Base-by-base conservation (phyloP, 768 basidiomycete species). In the Amanita thiersii region DNA sequence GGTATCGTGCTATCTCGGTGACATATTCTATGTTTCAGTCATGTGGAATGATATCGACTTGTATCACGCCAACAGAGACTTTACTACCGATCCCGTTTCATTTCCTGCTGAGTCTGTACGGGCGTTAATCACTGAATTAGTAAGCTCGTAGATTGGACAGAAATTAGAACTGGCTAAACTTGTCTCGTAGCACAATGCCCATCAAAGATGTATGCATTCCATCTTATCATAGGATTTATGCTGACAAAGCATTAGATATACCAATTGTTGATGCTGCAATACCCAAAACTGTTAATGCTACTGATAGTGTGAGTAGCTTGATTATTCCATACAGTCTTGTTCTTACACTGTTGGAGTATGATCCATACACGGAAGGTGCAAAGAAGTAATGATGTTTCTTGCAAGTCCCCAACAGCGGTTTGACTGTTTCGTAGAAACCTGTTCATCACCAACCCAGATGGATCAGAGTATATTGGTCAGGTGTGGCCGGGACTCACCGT, bases 31-130 rank as follows among this genome's bases (percentile, higher is more conserved):
- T 19, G 30, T 3, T 33, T 38, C 17, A 81, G 80, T 77, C 32
- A 82, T 82, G 70, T 86, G 83, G 83, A 84, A 80, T 52, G 83
- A 85, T 49, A 81, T 86, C 46, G 82, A 86, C 58, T 47, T 85
- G 39, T 85, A 82, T 49, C 75, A 82, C 49, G 73, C 79, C 19
- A 64, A 70, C 26, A 69, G 83, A 11, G 82, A 81, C 56, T 83
- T 84, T 48, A 86, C 83, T 3, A 59, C 70, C 5, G 81, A 84
- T 53, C 80, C 81, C 9, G 69, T 75, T 20, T 70, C 64, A 32
- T 86, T 75, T 64, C 76, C 81, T 4, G 60, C 54, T 11, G 66
- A 72, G 12, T 72, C 77, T 46, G 58, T 82, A 51, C 57, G 60
- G 18, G 52, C 55, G 34, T 81, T 81, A 52, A 81, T 79, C 30